phyloP scores from a whole-genome alignment of 331 rosid genomes.

The Malus hybrid region DNA sequence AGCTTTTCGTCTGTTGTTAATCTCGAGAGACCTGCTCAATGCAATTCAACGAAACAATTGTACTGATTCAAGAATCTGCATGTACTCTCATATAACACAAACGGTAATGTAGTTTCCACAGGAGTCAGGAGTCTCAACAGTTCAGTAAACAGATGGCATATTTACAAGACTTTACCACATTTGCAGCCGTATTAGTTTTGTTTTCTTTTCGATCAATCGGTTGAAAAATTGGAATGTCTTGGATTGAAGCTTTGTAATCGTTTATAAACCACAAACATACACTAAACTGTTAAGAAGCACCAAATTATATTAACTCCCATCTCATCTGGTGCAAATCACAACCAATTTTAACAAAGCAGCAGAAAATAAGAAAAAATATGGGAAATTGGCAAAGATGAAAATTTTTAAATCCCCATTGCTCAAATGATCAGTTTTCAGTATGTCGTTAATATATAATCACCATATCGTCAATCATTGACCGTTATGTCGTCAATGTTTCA shows the following conservation, averaged over 20 bases:
- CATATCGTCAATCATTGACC: neutral
- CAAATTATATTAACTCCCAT: neutral
- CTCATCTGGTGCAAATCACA: neutral
- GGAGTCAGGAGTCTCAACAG: neutral
- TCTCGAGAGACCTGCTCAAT: conserved; percentile 74
- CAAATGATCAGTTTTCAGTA: no score
- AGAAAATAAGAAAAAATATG: no score
- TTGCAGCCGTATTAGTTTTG: neutral
- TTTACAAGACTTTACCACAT: neutral
- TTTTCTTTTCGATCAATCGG: neutral
- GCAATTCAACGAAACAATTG: neutral
- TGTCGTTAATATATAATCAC: no score
- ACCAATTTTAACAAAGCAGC: no score
- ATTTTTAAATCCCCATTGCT: no score
- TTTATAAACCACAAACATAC: neutral
- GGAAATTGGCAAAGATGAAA: no score
- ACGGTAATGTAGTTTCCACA: neutral
- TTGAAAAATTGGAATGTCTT: neutral
- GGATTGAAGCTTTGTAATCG: neutral
- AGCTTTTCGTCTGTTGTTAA: conserved; percentile 75
- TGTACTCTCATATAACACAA: neutral
- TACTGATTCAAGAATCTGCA: neutral
- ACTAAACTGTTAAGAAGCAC: neutral
- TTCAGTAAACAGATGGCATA: neutral
- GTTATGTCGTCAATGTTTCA: neutral